phyloP scores from a whole-genome alignment of 768 basidiomycete genomes.

The Mycena galopus region DNA sequence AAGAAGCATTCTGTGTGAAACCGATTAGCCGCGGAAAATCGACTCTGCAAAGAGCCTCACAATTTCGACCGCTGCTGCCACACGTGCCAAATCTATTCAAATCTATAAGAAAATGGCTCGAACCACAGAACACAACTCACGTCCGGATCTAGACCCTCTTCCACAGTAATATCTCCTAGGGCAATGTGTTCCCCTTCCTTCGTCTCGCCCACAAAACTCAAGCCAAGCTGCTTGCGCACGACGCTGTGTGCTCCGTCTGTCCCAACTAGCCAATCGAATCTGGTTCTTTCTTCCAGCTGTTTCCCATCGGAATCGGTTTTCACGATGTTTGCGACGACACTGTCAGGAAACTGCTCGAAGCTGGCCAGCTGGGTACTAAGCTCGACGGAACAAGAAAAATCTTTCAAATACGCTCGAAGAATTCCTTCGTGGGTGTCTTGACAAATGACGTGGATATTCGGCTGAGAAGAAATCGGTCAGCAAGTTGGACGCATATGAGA shows the following conservation, averaged over 20 bases:
- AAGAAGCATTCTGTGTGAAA: no score
- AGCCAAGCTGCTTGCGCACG: conserved; percentile 53
- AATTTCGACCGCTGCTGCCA: no score
- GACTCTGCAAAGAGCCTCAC: no score
- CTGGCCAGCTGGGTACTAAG: conserved; percentile 48
- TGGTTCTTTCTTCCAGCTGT: conserved; percentile 43
- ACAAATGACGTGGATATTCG: conserved; percentile 19
- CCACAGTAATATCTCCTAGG: conserved; percentile 54
- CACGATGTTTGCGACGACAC: conserved; percentile 46
- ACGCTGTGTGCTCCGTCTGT: conserved; percentile 56
- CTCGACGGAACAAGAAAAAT: conserved; percentile 49
- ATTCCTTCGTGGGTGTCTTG: conserved; percentile 46
- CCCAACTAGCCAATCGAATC: conserved; percentile 52
- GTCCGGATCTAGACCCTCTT: conserved; percentile 41
- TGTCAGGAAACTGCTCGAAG: conserved; percentile 49
- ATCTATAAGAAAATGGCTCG: no score
- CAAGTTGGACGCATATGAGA: no score
- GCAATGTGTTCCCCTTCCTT: conserved; percentile 39
- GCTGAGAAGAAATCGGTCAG: no score
- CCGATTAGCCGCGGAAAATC: no score
- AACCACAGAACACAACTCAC: conserved; percentile 35
- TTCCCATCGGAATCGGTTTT: conserved; percentile 33
- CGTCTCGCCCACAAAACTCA: conserved; percentile 57
- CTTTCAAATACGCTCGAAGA: conserved; percentile 44
- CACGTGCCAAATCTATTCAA: conserved; percentile 38